These are phyloP conservation scores for Entelexis sorbosivorans DNA, from an alignment of 1,139 yeast genomes.

Conservation along the genomic window DNA sequence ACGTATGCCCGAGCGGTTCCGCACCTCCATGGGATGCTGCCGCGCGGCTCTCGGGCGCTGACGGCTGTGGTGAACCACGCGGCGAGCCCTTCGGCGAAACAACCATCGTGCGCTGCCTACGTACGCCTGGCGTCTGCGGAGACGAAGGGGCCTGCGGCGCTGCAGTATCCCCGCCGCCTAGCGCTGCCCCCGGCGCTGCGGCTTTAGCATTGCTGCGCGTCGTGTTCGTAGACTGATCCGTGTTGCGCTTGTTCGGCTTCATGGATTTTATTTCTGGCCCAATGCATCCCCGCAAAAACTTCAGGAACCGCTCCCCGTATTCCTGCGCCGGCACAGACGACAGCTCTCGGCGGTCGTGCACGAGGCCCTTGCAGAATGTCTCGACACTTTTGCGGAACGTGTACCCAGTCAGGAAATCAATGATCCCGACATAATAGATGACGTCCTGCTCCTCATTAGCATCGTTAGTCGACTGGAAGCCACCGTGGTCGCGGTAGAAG, in stretches of 20 bases:
- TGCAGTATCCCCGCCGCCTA: not conserved
- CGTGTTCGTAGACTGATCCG: conserved; percentile 2
- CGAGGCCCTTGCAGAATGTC: conserved; percentile 71
- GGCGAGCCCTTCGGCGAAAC: not conserved
- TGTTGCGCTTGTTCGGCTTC: conserved; percentile 11
- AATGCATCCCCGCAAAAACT: conserved; percentile 41
- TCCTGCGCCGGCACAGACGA: conserved; percentile 87
- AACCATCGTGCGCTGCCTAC: not conserved
- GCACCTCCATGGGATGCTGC: not conserved
- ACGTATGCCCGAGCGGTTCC: not conserved
- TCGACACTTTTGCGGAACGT: conserved; percentile 67
- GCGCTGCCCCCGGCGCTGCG: not conserved
- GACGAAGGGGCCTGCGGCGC: no score
- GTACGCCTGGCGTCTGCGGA: not conserved
- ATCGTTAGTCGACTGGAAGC: conserved; percentile 64
- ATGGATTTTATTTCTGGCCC: conserved; percentile 20
- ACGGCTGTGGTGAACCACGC: not conserved
- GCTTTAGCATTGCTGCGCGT: not conserved
- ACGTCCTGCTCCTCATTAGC: conserved; percentile 52
- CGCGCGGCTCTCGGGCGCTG: not conserved
- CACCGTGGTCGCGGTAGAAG: conserved; percentile 79
- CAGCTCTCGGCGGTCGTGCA: conserved; percentile 56
- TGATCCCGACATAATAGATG: conserved; percentile 83
- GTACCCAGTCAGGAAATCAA: conserved; percentile 86
- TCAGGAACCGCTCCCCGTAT: conserved; percentile 76